phyloP scores from a whole-genome alignment of 805 yeast genomes.

The Brettanomyces naardenensis region DNA sequence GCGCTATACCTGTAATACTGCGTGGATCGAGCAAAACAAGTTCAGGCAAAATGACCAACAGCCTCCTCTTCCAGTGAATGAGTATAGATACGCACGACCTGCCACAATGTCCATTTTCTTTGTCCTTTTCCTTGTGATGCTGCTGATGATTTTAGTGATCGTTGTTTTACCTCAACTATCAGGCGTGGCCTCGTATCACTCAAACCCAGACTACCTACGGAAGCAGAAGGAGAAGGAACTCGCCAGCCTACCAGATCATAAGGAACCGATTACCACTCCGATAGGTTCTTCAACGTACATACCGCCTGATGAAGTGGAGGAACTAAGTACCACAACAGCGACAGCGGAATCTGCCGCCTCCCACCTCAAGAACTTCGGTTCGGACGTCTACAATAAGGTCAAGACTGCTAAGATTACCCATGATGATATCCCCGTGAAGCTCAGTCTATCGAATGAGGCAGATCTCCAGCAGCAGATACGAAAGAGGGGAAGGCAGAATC shows the following conservation, averaged over 20 bases:
- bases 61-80: too few relatives aligned
- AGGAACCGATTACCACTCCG: background rate
- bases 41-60: too few relatives aligned
- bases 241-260: background rate
- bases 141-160: slow-evolving; percentile 15
- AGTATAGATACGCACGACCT: too few relatives aligned
- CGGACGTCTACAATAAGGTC: slow-evolving; percentile 20
- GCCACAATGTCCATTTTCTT: slow-evolving; percentile 6
- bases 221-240: slow-evolving; percentile 7
- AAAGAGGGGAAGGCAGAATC: slow-evolving; percentile 1
- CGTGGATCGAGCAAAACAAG: too few relatives aligned
- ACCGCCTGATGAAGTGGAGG: slow-evolving; percentile 25
- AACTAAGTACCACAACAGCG: slow-evolving; percentile 1
- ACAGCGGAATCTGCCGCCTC: slow-evolving; percentile 1
- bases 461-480: slow-evolving; percentile 7
- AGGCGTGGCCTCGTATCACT: slow-evolving; percentile 20
- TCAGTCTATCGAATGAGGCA: slow-evolving; percentile 15
- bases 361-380: slow-evolving; percentile 10
- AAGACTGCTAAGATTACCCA: slow-evolving; percentile 15
- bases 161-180: slow-evolving; percentile 20
- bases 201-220: slow-evolving; percentile 19
- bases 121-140: slow-evolving; percentile 13
- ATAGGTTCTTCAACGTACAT: slow-evolving; percentile 14
- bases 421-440: slow-evolving; percentile 23
- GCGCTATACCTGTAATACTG: too few relatives aligned